phyloP scores from a whole-genome alignment of 345 rosid species.

The Clausena lansium region DNA sequence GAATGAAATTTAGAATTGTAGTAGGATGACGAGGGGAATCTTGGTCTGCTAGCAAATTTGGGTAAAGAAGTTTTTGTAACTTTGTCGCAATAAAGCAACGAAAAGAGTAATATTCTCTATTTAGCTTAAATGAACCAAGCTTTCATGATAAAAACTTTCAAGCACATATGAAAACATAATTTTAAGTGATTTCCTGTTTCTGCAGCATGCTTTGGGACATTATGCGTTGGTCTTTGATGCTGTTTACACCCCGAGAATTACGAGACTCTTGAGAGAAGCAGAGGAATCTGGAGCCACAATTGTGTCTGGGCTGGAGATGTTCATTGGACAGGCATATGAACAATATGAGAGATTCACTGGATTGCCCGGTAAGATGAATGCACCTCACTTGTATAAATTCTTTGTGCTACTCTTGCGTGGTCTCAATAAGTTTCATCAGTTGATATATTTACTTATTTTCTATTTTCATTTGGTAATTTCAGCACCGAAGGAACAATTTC shows the following conservation, averaged over 20 bases:
- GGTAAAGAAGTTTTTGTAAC: background rate
- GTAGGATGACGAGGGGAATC: background rate
- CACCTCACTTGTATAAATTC: background rate
- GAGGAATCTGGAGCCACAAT: constrained; percentile 68
- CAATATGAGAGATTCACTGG: constrained; percentile 86
- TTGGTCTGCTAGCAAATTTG: background rate
- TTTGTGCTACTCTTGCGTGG: background rate
- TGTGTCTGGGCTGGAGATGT: constrained; percentile 87
- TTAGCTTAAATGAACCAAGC: background rate
- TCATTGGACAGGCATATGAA: constrained; percentile 84
- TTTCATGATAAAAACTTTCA: background rate
- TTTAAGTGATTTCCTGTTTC: constrained; percentile 7
- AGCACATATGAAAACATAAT: background rate
- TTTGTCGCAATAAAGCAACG: background rate
- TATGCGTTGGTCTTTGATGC: constrained; percentile 85
- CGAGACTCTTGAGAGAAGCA: constrained; percentile 80
- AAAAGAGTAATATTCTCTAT: background rate
- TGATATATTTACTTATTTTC: constrained; percentile 1
- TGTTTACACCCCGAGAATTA: constrained; percentile 79
- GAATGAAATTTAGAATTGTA: background rate
- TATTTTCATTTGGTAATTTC: constrained; percentile 20
- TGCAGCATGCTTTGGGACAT: constrained; percentile 66
- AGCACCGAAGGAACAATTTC: constrained; percentile 84
- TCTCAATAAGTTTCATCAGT: background rate
- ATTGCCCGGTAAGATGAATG: constrained; percentile 51